Percentiles rank a stretch among this genome's conserved stretches.
phyloP scores from a whole-genome alignment of 495 filamentous ascomycete genomes.

The Glonium stellatum region DNA sequence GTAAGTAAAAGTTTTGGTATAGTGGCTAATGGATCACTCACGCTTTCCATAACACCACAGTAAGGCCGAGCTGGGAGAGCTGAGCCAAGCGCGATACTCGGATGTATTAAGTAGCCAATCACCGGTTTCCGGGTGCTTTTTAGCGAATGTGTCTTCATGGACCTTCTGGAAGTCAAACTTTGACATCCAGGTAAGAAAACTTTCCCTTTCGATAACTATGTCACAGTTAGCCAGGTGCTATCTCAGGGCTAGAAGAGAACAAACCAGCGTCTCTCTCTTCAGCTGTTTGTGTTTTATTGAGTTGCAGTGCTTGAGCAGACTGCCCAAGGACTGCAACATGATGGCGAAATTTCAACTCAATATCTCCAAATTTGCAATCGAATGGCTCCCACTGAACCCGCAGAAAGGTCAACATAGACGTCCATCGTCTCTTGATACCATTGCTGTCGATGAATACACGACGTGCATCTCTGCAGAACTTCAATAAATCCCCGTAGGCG shows the following conservation, averaged over 20 bases:
- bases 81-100: conserved; percentile 6
- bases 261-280: neutral
- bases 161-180: conserved; percentile 10
- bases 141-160: conserved; percentile 11
- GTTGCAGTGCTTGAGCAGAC: conserved; percentile 7
- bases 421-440: neutral
- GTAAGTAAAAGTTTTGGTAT: neutral
- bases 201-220: conserved; percentile 8
- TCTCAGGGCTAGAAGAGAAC: too few species aligned
- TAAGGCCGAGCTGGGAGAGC: neutral
- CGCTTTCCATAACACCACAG: conserved; percentile 11
- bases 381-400: conserved; percentile 16
- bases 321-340: conserved; percentile 9
- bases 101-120: conserved; percentile 9
- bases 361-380: conserved; percentile 2
- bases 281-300: neutral
- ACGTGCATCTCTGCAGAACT: conserved; percentile 9
- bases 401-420: conserved; percentile 5
- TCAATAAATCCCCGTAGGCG: conserved; percentile 2
- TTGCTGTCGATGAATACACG: conserved; percentile 4
- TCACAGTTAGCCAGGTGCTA: too few species aligned
- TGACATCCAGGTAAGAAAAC: conserved; percentile 10
- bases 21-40: neutral
- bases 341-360: conserved; percentile 18
- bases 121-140: conserved; percentile 10